Evolutionary conservation across 768 basidiomycete species (phyloP).

Genomic region (Rossbeevera mucosa): DNA sequence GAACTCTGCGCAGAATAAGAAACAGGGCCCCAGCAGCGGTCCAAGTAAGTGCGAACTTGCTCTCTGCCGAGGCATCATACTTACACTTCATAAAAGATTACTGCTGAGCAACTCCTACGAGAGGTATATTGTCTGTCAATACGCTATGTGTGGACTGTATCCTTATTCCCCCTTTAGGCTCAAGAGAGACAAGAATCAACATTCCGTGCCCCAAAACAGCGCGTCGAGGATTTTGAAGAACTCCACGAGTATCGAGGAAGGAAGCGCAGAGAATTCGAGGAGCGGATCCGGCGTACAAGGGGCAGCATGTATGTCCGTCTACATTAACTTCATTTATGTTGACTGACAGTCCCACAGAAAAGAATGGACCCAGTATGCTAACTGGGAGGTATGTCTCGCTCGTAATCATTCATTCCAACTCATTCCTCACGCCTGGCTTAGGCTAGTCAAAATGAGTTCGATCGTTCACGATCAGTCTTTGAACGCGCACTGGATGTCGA

Average conservation of each 20-base stretch:
- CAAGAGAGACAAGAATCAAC: slow-evolving; percentile 95
- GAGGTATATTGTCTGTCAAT: slow-evolving; percentile 50
- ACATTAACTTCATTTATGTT: background rate
- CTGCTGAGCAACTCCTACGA: slow-evolving; percentile 94
- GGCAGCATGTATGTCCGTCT: slow-evolving; percentile 65
- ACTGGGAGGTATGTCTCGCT: slow-evolving; percentile 63
- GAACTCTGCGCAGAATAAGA: slow-evolving; percentile 63
- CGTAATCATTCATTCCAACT: background rate
- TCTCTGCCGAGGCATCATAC: background rate
- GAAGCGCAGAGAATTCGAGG: slow-evolving; percentile 93
- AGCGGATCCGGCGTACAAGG: slow-evolving; percentile 72
- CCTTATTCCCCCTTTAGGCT: slow-evolving; percentile 48
- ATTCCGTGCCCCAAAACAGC: slow-evolving; percentile 88
- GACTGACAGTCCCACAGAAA: slow-evolving; percentile 44
- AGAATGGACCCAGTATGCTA: slow-evolving; percentile 84
- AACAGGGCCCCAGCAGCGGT: slow-evolving; percentile 94
- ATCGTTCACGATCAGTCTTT: slow-evolving; percentile 90
- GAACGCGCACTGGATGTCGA: slow-evolving; percentile 97
- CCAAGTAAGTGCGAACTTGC: slow-evolving; percentile 50
- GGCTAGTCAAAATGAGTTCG: slow-evolving; percentile 95
- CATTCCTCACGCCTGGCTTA: slow-evolving; percentile 27
- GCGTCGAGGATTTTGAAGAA: slow-evolving; percentile 93
- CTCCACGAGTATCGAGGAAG: slow-evolving; percentile 86
- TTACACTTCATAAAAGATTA: slow-evolving; percentile 59
- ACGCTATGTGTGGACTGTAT: background rate